Evolutionary conservation across 768 basidiomycete genomes (phyloP), one percentile per base, ranked within the genome.

Genomic region (Serendipita sp.): DNA sequence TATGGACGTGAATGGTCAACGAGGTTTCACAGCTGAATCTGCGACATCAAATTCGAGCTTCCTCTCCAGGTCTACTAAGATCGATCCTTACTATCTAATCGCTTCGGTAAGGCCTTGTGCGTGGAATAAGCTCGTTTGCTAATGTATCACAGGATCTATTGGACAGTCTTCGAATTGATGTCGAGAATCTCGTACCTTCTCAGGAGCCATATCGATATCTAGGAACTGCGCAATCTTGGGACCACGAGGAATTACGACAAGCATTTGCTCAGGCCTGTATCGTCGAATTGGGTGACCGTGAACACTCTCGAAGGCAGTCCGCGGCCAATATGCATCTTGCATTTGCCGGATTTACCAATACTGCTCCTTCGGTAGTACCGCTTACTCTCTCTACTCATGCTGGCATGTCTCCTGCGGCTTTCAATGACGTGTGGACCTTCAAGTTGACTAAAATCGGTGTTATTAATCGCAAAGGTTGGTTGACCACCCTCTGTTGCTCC

Each of bases 71-170:
- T 78, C 78, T 64, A 81, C 76, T 69, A 91, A 88, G 75, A 80
- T 95, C 41, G 95, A 98, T 71, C 88, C 92, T 1, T 98, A 98
- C 74, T 88, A 87, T 74, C 81, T 95, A 65, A 96, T 98, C 69
- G 82, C 82, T 44, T 83, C 86, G 72, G 91, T 88, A 71, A 73
- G 81, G 73, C 16, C 48, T 51, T n/a, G 16, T 32, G 8, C 30
- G n/a, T 38, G 51, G 63, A 44, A 65, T n/a, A 56, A 48, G 63
- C 66, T 65, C 65, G 45, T 48, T 30, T 45, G 62, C 65, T 64
- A 35, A 45, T 34, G 62, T 37, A 74, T 45, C 69, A 7, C 69
- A 89, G 88, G 79, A 85, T 71, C 73, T 85, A 62, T 78, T 92
- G 35, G 80, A 77, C 63, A 83, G 84, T 30, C 78, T 92, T 53